These are phyloP conservation scores for Echium plantagineum DNA, from an alignment of 257 asterid species.

Conservation along the genomic window DNA sequence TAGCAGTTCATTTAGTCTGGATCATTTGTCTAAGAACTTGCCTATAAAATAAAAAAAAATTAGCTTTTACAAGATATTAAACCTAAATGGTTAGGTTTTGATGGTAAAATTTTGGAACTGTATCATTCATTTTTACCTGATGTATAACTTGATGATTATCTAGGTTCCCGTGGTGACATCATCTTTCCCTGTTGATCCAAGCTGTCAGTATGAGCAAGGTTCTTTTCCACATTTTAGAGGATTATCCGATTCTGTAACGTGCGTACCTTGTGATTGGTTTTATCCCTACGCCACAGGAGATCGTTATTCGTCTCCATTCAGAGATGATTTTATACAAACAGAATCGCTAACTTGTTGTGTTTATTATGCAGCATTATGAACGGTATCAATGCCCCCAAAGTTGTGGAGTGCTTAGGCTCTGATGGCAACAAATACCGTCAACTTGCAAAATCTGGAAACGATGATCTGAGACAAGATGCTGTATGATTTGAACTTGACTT, in stretches of 20 bases:
- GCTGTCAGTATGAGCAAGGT: slow-evolving; percentile 74
- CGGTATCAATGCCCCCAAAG: slow-evolving; percentile 97
- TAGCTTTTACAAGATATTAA: neutral
- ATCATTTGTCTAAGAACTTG: too few relatives aligned
- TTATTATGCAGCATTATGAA: slow-evolving; percentile 71
- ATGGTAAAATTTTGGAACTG: neutral
- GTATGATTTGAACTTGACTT: slow-evolving; percentile 23
- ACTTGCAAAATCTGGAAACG: slow-evolving; percentile 98
- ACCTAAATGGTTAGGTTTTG: neutral
- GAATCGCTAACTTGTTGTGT: slow-evolving; percentile 4
- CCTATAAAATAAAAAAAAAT: too few relatives aligned
- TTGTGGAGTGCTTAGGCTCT: slow-evolving; percentile 93
- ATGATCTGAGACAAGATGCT: slow-evolving; percentile 98
- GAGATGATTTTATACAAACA: neutral
- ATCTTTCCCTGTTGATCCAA: slow-evolving; percentile 74
- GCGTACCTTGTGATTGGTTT: slow-evolving; percentile 17
- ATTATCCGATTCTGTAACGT: slow-evolving; percentile 80
- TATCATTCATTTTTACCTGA: slow-evolving; percentile 4
- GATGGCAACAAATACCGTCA: slow-evolving; percentile 84
- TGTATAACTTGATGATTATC: neutral
- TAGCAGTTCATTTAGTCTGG: too few relatives aligned
- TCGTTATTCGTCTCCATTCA: too few relatives aligned
- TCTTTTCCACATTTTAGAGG: slow-evolving; percentile 92
- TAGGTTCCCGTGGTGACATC: slow-evolving; percentile 98
- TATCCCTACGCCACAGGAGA: too few relatives aligned